Evolutionary conservation across 129 eudicot species (phyloP), one percentile per base, ranked within the genome.

Genomic region (Flaveria sonorensis): DNA sequence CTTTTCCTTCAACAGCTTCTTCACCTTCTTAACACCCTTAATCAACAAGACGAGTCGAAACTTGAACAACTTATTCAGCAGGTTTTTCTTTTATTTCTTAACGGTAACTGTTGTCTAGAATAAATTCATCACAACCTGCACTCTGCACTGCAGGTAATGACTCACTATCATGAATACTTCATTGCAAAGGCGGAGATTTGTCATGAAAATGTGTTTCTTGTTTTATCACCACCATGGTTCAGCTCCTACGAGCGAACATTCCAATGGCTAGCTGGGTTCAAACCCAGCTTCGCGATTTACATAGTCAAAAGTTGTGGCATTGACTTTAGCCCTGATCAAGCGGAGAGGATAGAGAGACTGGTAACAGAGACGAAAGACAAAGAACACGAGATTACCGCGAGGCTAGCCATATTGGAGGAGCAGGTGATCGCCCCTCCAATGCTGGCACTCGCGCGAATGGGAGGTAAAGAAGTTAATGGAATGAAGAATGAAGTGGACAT

Each of bases 221-320:
- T 81, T 30, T 40, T 88, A 5, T 65, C 85, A 7, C 88, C 90
- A 8, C 81, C 90, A 2, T 88, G 93, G 93, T 50, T 86, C 20
- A 85, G 63, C 3, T 67, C 93, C 4, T 86, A 71, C 0, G 93
- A 88, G 78, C 81, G 81, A 10, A 46, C 73, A 15, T 86, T 77
- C 57, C 52, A 75, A 0, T 88, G 93, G 90, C 11, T 88, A 3
- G 79, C 68, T 8, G 90, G 90, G 40, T 76, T 75, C 42, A 83
- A 81, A 51, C 88, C 90, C 1, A 26, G 75, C 28, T 53, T 82
- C 1, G 80, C 50, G 1, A 21, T 83, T 9, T 18, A 50, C 12
- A 71, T 88, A 0, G 77, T 74, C 18, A 70, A 18, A 43, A 76
- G 24, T 42, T 73, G 78, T 18, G 82, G 87, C 24, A 4, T 55